phyloP scores from a whole-genome alignment of 768 basidiomycete species.

The Neoboletus magnificus region DNA sequence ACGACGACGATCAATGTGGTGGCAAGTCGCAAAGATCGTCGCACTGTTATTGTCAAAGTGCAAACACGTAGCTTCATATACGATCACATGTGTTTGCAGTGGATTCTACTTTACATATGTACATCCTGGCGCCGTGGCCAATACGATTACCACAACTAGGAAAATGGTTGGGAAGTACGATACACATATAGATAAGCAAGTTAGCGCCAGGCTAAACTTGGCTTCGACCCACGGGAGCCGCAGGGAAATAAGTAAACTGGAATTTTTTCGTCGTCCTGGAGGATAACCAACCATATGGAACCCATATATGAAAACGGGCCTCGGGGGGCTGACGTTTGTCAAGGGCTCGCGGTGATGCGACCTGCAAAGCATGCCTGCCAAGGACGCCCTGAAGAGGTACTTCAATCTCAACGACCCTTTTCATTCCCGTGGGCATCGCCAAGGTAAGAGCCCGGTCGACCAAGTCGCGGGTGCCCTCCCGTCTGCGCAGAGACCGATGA shows the following conservation, averaged over 20 bases:
- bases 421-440: conserved; percentile 33
- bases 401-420: conserved; percentile 14
- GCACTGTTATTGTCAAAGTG: not conserved
- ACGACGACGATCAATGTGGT: conserved; percentile 18
- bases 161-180: conserved; percentile 18
- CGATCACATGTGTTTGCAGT: not conserved
- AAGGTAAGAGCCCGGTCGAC: conserved; percentile 23
- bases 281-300: not conserved
- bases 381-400: conserved; percentile 1
- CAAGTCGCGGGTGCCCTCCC: conserved; percentile 10
- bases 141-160: conserved; percentile 1
- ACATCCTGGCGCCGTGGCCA: conserved; percentile 11
- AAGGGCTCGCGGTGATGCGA: conserved; percentile 2
- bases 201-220: conserved; percentile 20
- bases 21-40: conserved; percentile 17
- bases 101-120: conserved; percentile 16
- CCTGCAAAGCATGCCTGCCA: conserved; percentile 5
- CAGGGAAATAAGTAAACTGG: conserved; percentile 12
- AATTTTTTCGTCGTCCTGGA: conserved; percentile 1
- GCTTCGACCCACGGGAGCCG: conserved; percentile 7
- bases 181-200: conserved; percentile 21
- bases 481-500: conserved; percentile 19
- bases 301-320: conserved; percentile 8
- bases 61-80: not conserved
- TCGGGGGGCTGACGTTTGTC: conserved; percentile 2